phyloP scores from a whole-genome alignment of 768 basidiomycete genomes.

The Pisolithus microcarpus region DNA sequence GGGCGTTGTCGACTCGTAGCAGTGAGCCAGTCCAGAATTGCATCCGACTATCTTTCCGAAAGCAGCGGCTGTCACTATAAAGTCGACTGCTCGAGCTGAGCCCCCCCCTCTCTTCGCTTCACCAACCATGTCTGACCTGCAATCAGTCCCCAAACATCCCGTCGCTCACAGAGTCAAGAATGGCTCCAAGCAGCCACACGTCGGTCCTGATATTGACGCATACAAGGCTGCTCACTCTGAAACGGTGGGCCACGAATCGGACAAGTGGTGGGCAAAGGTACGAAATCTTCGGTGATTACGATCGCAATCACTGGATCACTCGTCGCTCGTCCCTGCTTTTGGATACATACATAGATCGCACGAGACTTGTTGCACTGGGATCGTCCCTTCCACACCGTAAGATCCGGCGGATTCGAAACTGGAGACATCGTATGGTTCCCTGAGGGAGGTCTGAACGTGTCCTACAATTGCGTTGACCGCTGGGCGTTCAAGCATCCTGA shows the following conservation, averaged over 20 bases:
- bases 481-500: constrained; percentile 90
- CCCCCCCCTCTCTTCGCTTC: background rate
- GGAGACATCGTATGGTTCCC: constrained; percentile 97
- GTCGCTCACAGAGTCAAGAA: constrained; percentile 67
- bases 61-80: too few species aligned
- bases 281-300: background rate
- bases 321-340: background rate
- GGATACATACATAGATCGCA: constrained; percentile 59
- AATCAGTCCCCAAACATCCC: constrained; percentile 48
- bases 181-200: constrained; percentile 61
- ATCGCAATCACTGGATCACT: background rate
- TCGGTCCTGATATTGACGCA: constrained; percentile 72
- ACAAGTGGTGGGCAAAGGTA: constrained; percentile 87
- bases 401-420: constrained; percentile 71
- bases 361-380: constrained; percentile 79
- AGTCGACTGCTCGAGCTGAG: background rate
- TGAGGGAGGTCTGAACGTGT: constrained; percentile 85
- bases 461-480: constrained; percentile 97
- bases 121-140: constrained; percentile 34
- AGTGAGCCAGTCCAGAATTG: too few species aligned
- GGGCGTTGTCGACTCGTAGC: background rate
- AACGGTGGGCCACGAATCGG: constrained; percentile 70
- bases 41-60: background rate
- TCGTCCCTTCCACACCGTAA: constrained; percentile 80
- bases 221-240: constrained; percentile 61